phyloP scores from a whole-genome alignment of 805 yeast genomes.

The Wickerhamiella qilinensis region DNA sequence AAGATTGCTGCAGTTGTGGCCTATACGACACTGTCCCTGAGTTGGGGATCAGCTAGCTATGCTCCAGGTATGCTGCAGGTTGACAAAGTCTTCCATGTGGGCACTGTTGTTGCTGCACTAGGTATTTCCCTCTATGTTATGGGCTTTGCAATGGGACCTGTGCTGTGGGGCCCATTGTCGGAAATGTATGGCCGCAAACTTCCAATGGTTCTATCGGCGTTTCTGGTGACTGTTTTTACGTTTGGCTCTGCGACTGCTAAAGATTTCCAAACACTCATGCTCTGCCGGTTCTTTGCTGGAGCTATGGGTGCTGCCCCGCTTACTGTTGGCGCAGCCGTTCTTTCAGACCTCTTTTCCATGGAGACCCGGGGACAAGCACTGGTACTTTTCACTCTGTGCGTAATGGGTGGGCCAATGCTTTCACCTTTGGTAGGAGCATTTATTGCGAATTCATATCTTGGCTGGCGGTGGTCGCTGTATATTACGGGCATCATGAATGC shows the following conservation, averaged over 20 bases:
- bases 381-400: constrained; percentile 44
- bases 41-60: constrained; percentile 5
- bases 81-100: constrained; percentile 38
- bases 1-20: not conserved
- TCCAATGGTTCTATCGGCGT: constrained; percentile 34
- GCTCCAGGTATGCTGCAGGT: constrained; percentile 31
- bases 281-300: constrained; percentile 65
- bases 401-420: constrained; percentile 53
- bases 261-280: constrained; percentile 54
- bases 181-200: constrained; percentile 42
- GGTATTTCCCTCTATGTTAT: constrained; percentile 72
- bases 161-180: constrained; percentile 80
- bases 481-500: constrained; percentile 20
- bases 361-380: constrained; percentile 53
- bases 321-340: constrained; percentile 67
- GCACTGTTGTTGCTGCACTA: constrained; percentile 51
- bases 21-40: constrained; percentile 9
- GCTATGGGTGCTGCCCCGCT: constrained; percentile 64
- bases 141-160: constrained; percentile 89
- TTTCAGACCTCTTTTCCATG: constrained; percentile 59
- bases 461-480: constrained; percentile 8
- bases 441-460: constrained; percentile 25
- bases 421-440: constrained; percentile 64
- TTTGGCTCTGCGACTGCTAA: constrained; percentile 59
- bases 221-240: constrained; percentile 38